Base-by-base conservation (phyloP, 2,329 filamentous ascomycete species). In the Dactylonectria macrodidyma region DNA sequence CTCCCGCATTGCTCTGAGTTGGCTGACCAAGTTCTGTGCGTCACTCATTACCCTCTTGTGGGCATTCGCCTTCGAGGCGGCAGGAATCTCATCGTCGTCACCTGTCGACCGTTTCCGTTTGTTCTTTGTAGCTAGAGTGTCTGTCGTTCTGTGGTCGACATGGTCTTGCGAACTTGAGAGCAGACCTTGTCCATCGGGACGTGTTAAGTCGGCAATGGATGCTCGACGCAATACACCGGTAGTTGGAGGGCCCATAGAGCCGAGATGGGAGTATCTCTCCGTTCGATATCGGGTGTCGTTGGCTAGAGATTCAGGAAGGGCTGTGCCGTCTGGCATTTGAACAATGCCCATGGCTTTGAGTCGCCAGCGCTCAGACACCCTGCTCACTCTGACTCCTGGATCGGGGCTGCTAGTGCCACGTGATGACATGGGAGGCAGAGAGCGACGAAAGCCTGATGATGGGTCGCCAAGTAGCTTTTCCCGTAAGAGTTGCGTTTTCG, bases 321-420 rank as follows among this genome's bases (percentile, higher is more conserved):
- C 87, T 55, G 85, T 83, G n/a, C 87, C 83, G 68, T 89, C 84
- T 5, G 85, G 82, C 82, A 88, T 84, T 68, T 84, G 85, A 3
- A 87, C 85, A 19, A 89, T 81, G 10, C 84, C 84, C 84, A 86
- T 85, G 48, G 84, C 84, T 59, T 85, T 86, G 65, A 86, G 78
- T 5, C 80, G 78, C 84, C 84, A 86, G 46, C 82, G 78, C 59
- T 83, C 82, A 7, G 83, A 85, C 7, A 81, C 81, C 58, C 77
- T 82, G 72, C 81, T 84, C 3, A 75, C 61, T 10, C 78, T 75
- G 44, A 72, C 74, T 3, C 71, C 63, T 7, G 68, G 71, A 16
- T 79, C 77, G 1, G 77, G 69, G 19, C 72, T 75, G 24, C 73
- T 70, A 33, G 69, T 68, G 12, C 75, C 76, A 46, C 74, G 70